Conservation (phyloP, 495 filamentous ascomycete genomes). For the Penicillium alfredii region DNA sequence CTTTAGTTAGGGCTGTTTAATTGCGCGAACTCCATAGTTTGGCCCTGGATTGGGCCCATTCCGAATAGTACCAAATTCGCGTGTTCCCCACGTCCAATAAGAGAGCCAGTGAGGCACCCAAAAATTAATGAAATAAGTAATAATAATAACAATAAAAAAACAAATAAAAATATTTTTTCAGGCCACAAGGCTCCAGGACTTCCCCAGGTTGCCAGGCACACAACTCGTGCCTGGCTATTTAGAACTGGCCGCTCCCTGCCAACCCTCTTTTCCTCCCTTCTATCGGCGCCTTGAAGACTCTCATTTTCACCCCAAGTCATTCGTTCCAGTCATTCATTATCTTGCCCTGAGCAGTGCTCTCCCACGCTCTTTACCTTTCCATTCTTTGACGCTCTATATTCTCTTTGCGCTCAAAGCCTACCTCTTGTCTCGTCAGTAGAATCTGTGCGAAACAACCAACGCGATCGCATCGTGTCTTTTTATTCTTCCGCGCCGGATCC, state of each 20-base stretch:
- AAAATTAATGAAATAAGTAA: slow-evolving; percentile 7
- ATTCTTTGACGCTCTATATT: slow-evolving; percentile 21
- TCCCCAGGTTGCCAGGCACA: slow-evolving; percentile 13
- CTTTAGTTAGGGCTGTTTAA: slow-evolving; percentile 8
- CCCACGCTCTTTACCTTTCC: slow-evolving; percentile 20
- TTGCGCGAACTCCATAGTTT: slow-evolving; percentile 15
- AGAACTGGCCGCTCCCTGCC: slow-evolving; percentile 20
- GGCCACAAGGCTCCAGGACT: slow-evolving; percentile 9
- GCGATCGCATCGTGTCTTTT: slow-evolving; percentile 8
- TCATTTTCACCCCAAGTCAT: slow-evolving; percentile 4
- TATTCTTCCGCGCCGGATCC: too few species aligned
- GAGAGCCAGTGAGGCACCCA: background rate
- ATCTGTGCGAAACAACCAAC: slow-evolving; percentile 7
- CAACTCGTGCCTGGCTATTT: slow-evolving; percentile 13
- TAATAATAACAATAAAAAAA: slow-evolving; percentile 8
- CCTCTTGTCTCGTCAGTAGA: slow-evolving; percentile 7
- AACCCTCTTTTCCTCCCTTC: slow-evolving; percentile 10
- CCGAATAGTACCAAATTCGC: slow-evolving; percentile 17
- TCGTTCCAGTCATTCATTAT: slow-evolving; percentile 21
- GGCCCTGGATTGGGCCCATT: slow-evolving; percentile 15
- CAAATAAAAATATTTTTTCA: background rate
- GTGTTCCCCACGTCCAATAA: slow-evolving; percentile 10
- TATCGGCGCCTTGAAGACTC: slow-evolving; percentile 16
- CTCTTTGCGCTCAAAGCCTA: slow-evolving; percentile 19
- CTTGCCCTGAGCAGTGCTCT: slow-evolving; percentile 24